Conservation (phyloP, 768 basidiomycete genomes). For the Tephrocybe sp. region DNA sequence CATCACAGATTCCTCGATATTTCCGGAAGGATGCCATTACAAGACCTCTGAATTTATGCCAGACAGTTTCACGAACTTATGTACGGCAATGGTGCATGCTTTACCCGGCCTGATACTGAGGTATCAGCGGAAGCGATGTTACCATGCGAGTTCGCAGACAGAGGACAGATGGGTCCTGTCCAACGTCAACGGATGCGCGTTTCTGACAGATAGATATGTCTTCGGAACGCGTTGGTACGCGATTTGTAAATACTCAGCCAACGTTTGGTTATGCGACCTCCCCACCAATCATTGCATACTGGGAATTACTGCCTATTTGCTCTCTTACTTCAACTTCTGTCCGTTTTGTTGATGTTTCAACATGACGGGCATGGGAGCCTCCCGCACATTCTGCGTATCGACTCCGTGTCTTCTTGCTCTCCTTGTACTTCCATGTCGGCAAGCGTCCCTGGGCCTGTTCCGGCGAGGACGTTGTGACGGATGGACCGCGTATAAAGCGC, state of each 20-base stretch:
- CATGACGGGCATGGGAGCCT: conserved; percentile 3
- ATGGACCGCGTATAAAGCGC: conserved; percentile 7
- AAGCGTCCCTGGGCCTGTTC: not conserved
- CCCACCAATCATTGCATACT: conserved; percentile 2
- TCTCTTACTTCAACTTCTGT: not conserved
- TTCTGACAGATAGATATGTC: conserved; percentile 6
- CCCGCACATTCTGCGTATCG: not conserved
- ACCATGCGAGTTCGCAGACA: not conserved
- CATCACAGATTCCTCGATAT: not conserved
- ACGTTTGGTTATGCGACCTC: not conserved
- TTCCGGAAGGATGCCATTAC: not conserved
- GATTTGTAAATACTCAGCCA: not conserved
- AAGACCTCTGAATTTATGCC: not conserved
- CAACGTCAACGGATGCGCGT: not conserved
- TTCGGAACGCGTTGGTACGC: not conserved
- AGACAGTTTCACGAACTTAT: not conserved
- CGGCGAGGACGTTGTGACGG: not conserved
- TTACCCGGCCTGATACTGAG: not conserved
- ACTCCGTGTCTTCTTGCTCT: not conserved
- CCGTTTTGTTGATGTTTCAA: not conserved
- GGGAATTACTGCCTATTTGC: not conserved
- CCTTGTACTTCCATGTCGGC: not conserved
- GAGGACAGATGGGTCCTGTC: conserved; percentile 13
- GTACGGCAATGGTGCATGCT: not conserved
- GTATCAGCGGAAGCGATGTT: conserved; percentile 5